Conservation (phyloP, 805 yeast genomes). For the Metschnikowia henanensis region DNA sequence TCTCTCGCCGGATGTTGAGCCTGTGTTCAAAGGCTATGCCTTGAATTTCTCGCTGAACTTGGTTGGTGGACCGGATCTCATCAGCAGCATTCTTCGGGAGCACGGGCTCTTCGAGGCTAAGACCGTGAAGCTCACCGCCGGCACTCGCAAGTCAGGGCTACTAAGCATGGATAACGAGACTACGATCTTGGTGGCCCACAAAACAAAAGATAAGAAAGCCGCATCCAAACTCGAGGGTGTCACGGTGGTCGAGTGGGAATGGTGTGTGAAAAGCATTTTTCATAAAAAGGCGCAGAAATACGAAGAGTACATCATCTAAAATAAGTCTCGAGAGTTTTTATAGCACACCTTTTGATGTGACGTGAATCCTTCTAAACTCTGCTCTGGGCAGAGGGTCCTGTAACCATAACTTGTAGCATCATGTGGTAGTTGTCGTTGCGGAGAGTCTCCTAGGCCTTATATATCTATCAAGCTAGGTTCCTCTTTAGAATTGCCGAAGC, state of each 20-base stretch:
- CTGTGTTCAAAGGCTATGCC: constrained; percentile 47
- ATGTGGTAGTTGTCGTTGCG: no score
- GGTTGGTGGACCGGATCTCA: constrained; percentile 59
- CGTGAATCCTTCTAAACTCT: no score
- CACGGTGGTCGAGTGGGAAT: constrained; percentile 58
- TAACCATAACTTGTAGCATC: no score
- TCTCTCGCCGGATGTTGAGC: constrained; percentile 5
- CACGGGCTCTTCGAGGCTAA: constrained; percentile 51
- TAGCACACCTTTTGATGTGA: no score
- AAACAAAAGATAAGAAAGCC: constrained; percentile 32
- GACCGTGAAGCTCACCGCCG: constrained; percentile 24
- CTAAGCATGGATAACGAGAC: constrained; percentile 17
- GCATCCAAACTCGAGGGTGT: constrained; percentile 18
- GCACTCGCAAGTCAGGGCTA: constrained; percentile 17
- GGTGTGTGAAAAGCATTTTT: constrained; percentile 60
- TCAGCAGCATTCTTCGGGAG: constrained; percentile 54
- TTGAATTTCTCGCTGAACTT: constrained; percentile 58
- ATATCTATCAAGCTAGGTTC: constrained; percentile 50
- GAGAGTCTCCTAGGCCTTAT: no score
- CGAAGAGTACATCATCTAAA: constrained; percentile 1
- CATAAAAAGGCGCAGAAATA: constrained; percentile 18
- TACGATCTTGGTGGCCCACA: constrained; percentile 30
- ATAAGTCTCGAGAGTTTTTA: no score
- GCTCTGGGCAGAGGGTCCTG: no score
- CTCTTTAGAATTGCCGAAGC: constrained; percentile 79